Evolutionary conservation across 1,284 basidiomycete genomes (phyloP).

Genomic region (Ceratobasidium sp.): DNA sequence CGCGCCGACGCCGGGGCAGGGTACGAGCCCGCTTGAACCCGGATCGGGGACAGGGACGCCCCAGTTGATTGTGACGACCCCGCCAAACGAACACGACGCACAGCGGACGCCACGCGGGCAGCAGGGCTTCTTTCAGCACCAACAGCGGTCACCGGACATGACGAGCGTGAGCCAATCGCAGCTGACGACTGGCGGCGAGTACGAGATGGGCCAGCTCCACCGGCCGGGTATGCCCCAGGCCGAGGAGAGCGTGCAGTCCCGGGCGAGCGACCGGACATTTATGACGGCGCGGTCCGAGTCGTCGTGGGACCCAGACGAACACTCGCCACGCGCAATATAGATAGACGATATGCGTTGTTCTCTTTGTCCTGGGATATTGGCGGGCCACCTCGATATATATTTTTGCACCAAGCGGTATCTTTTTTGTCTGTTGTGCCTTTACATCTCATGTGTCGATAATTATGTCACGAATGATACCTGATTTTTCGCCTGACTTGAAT

Average conservation of each 20-base stretch:
- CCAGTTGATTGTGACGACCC: conserved; percentile 29
- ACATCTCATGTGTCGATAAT: conserved; percentile 24
- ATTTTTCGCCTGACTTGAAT: conserved; percentile 18
- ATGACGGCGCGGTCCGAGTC: conserved; percentile 39
- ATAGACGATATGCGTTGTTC: background rate
- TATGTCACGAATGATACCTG: conserved; percentile 42
- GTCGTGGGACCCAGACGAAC: conserved; percentile 41
- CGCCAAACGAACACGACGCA: conserved; percentile 14
- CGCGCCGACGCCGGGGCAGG: conserved; percentile 12
- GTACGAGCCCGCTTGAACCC: conserved; percentile 15
- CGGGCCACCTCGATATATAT: conserved; percentile 5
- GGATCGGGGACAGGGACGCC: background rate
- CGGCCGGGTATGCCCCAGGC: conserved; percentile 11
- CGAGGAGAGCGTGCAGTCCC: conserved; percentile 41
- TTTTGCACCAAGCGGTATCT: conserved; percentile 27
- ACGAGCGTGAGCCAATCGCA: conserved; percentile 16
- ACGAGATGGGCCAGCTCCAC: conserved; percentile 31
- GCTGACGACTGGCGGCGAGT: conserved; percentile 14
- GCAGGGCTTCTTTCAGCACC: background rate
- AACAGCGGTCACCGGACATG: conserved; percentile 33
- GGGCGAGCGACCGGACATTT: conserved; percentile 40
- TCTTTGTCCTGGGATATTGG: conserved; percentile 10
- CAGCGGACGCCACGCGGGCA: conserved; percentile 16
- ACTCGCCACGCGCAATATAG: conserved; percentile 31
- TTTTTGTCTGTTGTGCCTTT: conserved; percentile 18